Percentiles rank a stretch among this genome's conserved stretches.
Evolutionary conservation across 495 filamentous ascomycete genomes (phyloP).

Genomic region (Evernia prunastri): DNA sequence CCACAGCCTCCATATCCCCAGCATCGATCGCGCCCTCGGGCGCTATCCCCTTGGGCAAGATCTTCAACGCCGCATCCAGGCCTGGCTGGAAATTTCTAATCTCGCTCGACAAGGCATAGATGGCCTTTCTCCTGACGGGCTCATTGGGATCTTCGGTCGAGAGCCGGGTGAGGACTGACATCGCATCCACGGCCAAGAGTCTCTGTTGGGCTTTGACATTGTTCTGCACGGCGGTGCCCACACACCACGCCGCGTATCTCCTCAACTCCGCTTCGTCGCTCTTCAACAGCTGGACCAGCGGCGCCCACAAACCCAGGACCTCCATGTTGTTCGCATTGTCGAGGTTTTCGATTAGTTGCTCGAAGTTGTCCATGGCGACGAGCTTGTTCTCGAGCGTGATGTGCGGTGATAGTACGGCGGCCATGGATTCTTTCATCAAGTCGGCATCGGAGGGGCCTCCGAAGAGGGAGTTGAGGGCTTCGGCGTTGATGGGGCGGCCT

Average conservation of each 20-base stretch:
- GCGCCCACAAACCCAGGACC: slow-evolving; percentile 70
- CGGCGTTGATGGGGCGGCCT: slow-evolving; percentile 48
- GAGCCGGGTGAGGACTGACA: slow-evolving; percentile 61
- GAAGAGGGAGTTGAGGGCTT: slow-evolving; percentile 65
- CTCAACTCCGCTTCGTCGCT: slow-evolving; percentile 65
- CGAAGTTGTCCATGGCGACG: slow-evolving; percentile 91
- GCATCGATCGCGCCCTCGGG: slow-evolving; percentile 59
- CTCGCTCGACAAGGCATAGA: slow-evolving; percentile 77
- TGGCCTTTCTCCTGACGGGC: slow-evolving; percentile 73
- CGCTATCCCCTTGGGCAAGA: slow-evolving; percentile 55
- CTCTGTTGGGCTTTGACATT: slow-evolving; percentile 77
- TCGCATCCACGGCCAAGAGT: slow-evolving; percentile 62
- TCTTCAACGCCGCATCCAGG: slow-evolving; percentile 54
- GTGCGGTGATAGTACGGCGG: slow-evolving; percentile 56
- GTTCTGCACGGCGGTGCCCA: slow-evolving; percentile 93
- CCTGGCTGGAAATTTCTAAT: slow-evolving; percentile 82
- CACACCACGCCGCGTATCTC: slow-evolving; percentile 82
- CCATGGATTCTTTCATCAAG: slow-evolving; percentile 78
- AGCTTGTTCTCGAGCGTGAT: slow-evolving; percentile 68
- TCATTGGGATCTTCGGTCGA: slow-evolving; percentile 53
- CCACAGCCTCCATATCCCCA: slow-evolving; percentile 75
- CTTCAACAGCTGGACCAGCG: slow-evolving; percentile 60
- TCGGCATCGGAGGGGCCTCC: slow-evolving; percentile 81
- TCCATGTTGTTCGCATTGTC: slow-evolving; percentile 95
- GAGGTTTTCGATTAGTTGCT: slow-evolving; percentile 81